Evolutionary conservation across 1,139 yeast genomes (phyloP).

Genomic region (Nakaseomyces bracarensis): DNA sequence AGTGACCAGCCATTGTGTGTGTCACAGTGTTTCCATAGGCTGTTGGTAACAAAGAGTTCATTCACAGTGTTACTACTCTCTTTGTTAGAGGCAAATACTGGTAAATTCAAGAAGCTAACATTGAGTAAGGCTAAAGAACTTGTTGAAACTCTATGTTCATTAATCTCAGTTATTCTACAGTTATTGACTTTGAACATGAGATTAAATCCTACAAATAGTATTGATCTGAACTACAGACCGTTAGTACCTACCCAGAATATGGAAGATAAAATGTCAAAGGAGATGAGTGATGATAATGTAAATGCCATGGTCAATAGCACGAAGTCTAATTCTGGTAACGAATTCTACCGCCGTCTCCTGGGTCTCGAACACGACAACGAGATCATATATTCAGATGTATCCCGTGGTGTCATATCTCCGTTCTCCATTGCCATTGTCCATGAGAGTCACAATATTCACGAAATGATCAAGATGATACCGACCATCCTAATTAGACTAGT

Average conservation of each 20-base stretch:
- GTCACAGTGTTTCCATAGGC: slow-evolving; percentile 17
- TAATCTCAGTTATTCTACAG: slow-evolving; percentile 21
- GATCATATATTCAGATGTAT: slow-evolving; percentile 13
- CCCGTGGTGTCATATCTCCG: slow-evolving; percentile 27
- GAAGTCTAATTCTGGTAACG: slow-evolving; percentile 13
- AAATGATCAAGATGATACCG: slow-evolving; percentile 27
- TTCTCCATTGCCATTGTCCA: slow-evolving; percentile 24
- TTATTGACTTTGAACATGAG: slow-evolving; percentile 23
- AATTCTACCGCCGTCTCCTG: slow-evolving; percentile 24
- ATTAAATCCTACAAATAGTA: slow-evolving; percentile 28
- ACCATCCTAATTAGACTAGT: slow-evolving; percentile 26
- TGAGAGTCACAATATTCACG: slow-evolving; percentile 24
- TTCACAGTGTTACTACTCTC: slow-evolving; percentile 18
- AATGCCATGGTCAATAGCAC: neutral
- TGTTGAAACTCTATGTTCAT: slow-evolving; percentile 17
- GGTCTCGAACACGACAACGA: slow-evolving; percentile 25
- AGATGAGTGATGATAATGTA: neutral
- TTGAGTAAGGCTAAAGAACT: slow-evolving; percentile 11
- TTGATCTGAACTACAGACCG: slow-evolving; percentile 22
- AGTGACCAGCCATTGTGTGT: slow-evolving; percentile 9
- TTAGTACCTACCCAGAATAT: slow-evolving; percentile 6
- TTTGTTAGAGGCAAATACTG: slow-evolving; percentile 11
- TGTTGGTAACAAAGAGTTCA: slow-evolving; percentile 19
- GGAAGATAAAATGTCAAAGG: slow-evolving; percentile 3
- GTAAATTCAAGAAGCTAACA: slow-evolving; percentile 8